Base-by-base conservation (phyloP, 2,329 filamentous ascomycete genomes). In the Arthrobotrys musiformis region DNA sequence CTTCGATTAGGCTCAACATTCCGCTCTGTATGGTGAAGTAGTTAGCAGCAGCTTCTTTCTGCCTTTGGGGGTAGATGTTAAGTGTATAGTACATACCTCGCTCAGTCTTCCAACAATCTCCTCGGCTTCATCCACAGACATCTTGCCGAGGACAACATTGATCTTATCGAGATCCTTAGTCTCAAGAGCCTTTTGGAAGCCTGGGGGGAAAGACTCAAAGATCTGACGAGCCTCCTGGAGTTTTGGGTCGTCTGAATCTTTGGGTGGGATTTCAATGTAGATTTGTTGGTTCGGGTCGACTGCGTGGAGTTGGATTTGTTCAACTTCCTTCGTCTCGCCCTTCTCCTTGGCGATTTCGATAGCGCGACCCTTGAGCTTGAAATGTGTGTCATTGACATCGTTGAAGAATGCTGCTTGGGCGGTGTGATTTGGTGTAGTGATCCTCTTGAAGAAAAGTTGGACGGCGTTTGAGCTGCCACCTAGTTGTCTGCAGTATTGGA, bases 251-350 rank as follows among this genome's bases (percentile, higher is more conserved):
- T 89, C 87, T 80, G 90, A 91, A 24, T 89, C 86, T 42, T 87
- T 86, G 0, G 91, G 86, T 11, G 95, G 94, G 42, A 97, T 91
- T 67, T 85, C 89, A 83, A 98, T 97, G 82, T 92, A 92, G 83
- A 99, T 97, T 78, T 92, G 91, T 2, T 94, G 97, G 56, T 91
- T 92, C 0, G 94, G 94, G 83, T 97, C 93, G 9, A 99, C 94
- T 13, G 95, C 94, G 83, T 99, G 95, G 54, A 99, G 88, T 84
- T 99, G 96, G 80, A 99, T 99, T 84, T 97, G 94, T 85, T 99
- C 95, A 8, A 97, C 91, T 24, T 87, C 89, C 1, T 84, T 84
- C 6, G 86, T 85, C 19, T 86, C 86, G 4, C 85, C 86, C 72
- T 86, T 84, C 80, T 91, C 87, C 79, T 88, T 88, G 44, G 86